Conservation (phyloP, 2,329 filamentous ascomycete species). For the Phaeophleospora eucalypticola region DNA sequence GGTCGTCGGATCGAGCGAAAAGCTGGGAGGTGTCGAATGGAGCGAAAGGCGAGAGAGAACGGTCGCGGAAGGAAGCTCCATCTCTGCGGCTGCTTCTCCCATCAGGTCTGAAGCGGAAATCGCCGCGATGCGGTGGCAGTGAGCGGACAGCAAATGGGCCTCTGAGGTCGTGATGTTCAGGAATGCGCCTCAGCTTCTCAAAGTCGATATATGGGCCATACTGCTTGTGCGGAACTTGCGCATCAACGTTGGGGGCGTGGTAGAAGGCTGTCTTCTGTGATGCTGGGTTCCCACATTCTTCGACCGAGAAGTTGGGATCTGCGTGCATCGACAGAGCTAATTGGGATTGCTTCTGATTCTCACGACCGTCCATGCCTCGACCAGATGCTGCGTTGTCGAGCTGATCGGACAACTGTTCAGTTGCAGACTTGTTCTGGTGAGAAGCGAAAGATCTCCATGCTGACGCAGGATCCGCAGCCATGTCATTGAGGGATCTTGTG, state of each 20-base stretch:
- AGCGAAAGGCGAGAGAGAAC: not conserved
- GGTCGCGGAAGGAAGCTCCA: not conserved
- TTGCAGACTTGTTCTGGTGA: not conserved
- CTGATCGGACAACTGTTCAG: too few species aligned
- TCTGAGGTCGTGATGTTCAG: not conserved
- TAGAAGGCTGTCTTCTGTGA: too few species aligned
- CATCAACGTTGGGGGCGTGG: too few species aligned
- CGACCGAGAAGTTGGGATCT: too few species aligned
- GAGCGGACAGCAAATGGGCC: not conserved
- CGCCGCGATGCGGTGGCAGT: not conserved
- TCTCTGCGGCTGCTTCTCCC: not conserved
- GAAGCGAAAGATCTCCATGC: not conserved
- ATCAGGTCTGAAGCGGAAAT: not conserved
- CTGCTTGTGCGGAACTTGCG: not conserved
- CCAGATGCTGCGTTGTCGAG: too few species aligned
- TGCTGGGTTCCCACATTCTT: too few species aligned
- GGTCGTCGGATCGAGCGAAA: slow-evolving; percentile 7
- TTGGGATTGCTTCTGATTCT: too few species aligned
- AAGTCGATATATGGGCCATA: not conserved
- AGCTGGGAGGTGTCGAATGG: slow-evolving; percentile 3
- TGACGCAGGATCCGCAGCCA: too few species aligned
- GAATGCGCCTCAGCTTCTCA: not conserved
- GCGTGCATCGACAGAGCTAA: too few species aligned
- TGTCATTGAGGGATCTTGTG: too few species aligned
- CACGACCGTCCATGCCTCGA: too few species aligned